A percentile compares a stretch with the other conserved stretches of the same genome.
These are phyloP conservation scores for Sugiyamaella americana DNA, from an alignment of 805 yeast genomes.

Conservation along the genomic window DNA sequence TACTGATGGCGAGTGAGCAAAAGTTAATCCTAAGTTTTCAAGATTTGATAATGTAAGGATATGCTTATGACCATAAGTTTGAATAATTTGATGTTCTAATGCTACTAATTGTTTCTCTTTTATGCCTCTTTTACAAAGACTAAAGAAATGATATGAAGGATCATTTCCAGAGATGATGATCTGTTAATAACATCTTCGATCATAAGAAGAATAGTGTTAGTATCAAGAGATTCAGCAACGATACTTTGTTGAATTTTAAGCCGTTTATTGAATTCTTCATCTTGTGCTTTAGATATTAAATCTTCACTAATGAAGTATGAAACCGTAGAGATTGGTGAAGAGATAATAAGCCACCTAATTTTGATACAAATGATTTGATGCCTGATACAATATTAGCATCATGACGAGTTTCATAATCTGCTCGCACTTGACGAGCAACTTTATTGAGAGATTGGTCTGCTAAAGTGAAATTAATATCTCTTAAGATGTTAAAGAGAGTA, in stretches of 20 bases:
- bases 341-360: too few species aligned
- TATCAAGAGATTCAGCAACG: conserved; percentile 46
- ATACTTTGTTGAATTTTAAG: conserved; percentile 50
- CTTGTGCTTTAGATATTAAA: conserved; percentile 44
- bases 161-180: conserved; percentile 36
- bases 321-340: too few species aligned
- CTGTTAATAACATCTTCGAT: conserved; percentile 48
- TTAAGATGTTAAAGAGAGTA: conserved; percentile 46
- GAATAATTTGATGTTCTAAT: conserved; percentile 50
- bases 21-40: conserved; percentile 43
- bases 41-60: conserved; percentile 44
- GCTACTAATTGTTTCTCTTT: conserved; percentile 53
- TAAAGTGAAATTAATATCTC: conserved; percentile 67
- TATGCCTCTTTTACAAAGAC: conserved; percentile 63
- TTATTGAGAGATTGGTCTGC: conserved; percentile 68
- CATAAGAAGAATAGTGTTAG: conserved; percentile 33
- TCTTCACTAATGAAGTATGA: conserved; percentile 64
- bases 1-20: conserved; percentile 28
- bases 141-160: conserved; percentile 50
- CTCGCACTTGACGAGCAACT: conserved; percentile 65
- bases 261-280: conserved; percentile 25
- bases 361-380: conserved; percentile 66
- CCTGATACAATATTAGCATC: conserved; percentile 53
- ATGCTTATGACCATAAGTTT: conserved; percentile 58
- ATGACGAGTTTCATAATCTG: conserved; percentile 56